Percentiles rank a stretch among this genome's conserved stretches.
Evolutionary conservation across 768 basidiomycete genomes (phyloP).

Genomic region (Cyclocybe cylindracea): DNA sequence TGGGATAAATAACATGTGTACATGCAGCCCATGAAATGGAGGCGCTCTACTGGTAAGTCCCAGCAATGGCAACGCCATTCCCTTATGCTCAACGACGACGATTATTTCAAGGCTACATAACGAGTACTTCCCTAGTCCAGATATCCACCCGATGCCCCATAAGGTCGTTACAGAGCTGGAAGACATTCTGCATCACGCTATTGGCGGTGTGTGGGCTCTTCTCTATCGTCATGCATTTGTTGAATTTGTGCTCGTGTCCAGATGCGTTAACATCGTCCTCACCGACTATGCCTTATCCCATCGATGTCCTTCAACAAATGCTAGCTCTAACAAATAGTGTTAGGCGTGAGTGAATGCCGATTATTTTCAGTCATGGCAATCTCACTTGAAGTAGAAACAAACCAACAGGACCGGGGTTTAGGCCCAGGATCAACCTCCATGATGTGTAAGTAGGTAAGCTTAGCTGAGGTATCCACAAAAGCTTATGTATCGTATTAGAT

Average conservation of each 20-base stretch:
- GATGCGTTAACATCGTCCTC: slow-evolving; percentile 10
- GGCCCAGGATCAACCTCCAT: neutral
- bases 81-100: neutral
- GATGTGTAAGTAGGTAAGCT: slow-evolving; percentile 5
- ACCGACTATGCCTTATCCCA: slow-evolving; percentile 5
- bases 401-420: neutral
- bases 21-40: slow-evolving; percentile 24
- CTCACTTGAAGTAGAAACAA: neutral
- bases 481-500: slow-evolving; percentile 19
- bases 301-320: slow-evolving; percentile 27
- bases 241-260: neutral
- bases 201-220: slow-evolving; percentile 23
- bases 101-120: slow-evolving; percentile 25
- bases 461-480: neutral
- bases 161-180: slow-evolving; percentile 27
- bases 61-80: neutral
- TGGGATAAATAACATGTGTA: neutral
- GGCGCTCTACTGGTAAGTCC: slow-evolving; percentile 13
- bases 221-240: neutral
- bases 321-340: slow-evolving; percentile 25
- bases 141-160: slow-evolving; percentile 12
- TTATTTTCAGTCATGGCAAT: neutral
- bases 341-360: slow-evolving; percentile 13
- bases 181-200: slow-evolving; percentile 27
- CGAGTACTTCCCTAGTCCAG: slow-evolving; percentile 25